Evolutionary conservation across 192 early-diverging fungal species (phyloP).

Genomic region (Coemansia sp.): DNA sequence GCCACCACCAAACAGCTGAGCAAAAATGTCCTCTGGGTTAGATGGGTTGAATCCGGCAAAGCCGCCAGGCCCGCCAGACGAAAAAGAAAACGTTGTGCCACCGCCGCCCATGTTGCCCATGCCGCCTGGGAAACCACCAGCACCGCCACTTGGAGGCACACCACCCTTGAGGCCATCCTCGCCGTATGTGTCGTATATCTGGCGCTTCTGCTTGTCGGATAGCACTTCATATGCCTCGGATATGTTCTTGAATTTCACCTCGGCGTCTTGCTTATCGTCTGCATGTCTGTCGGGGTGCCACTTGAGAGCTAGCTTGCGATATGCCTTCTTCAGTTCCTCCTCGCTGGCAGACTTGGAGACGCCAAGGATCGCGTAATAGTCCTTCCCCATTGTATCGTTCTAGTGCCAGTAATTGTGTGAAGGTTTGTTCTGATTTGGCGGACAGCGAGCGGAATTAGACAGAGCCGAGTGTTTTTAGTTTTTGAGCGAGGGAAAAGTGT

Average conservation of each 20-base stretch:
- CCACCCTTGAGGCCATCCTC: slow-evolving; percentile 84
- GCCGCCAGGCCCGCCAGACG: slow-evolving; percentile 60
- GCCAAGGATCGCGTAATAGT: slow-evolving; percentile 94
- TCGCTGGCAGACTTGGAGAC: slow-evolving; percentile 74
- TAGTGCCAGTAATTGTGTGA: not conserved
- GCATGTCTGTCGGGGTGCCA: slow-evolving; percentile 58
- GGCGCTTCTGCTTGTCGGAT: slow-evolving; percentile 86
- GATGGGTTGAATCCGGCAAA: slow-evolving; percentile 74
- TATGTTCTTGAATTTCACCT: slow-evolving; percentile 91
- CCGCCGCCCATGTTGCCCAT: slow-evolving; percentile 43
- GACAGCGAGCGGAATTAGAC: not conserved
- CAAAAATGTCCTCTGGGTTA: slow-evolving; percentile 90
- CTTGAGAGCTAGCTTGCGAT: slow-evolving; percentile 65
- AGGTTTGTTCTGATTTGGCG: not conserved
- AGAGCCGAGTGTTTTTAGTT: not conserved
- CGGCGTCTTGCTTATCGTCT: slow-evolving; percentile 43
- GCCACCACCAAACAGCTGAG: slow-evolving; percentile 78
- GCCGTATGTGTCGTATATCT: slow-evolving; percentile 92
- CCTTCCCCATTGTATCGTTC: slow-evolving; percentile 67
- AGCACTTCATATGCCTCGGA: slow-evolving; percentile 97
- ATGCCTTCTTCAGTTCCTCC: slow-evolving; percentile 80
- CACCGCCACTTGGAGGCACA: slow-evolving; percentile 61
- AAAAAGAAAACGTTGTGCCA: slow-evolving; percentile 71
- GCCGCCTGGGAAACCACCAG: slow-evolving; percentile 44
- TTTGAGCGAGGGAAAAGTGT: too few relatives aligned